These are phyloP conservation scores for Penicillium lagena DNA, from an alignment of 495 filamentous ascomycete genomes.

Conservation along the genomic window DNA sequence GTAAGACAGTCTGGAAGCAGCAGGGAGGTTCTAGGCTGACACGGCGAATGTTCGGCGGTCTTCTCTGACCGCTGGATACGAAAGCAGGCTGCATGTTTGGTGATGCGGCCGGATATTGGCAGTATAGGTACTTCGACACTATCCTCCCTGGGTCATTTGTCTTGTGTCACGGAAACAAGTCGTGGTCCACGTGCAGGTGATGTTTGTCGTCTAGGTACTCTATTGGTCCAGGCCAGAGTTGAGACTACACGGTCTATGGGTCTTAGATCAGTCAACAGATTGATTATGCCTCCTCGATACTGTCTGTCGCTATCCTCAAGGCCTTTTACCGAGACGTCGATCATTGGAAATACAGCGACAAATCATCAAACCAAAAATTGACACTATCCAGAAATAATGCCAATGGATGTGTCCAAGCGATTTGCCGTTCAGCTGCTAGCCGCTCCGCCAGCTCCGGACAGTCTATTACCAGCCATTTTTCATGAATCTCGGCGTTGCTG, in stretches of 20 bases:
- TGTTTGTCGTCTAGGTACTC: background rate
- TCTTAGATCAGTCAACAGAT: too few species aligned
- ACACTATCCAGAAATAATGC: too few species aligned
- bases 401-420: too few species aligned
- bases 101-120: conserved; percentile 15
- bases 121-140: background rate
- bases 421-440: too few species aligned
- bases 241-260: too few species aligned
- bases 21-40: conserved; percentile 6
- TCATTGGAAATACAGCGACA: background rate
- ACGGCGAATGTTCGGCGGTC: conserved; percentile 13
- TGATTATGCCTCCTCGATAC: too few species aligned
- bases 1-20: conserved; percentile 4
- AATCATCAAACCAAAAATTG: background rate
- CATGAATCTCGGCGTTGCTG: conserved; percentile 11
- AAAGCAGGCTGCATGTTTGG: conserved; percentile 4
- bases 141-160: background rate
- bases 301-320: too few species aligned
- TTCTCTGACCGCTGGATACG: conserved; percentile 4
- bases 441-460: too few species aligned
- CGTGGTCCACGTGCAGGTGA: conserved; percentile 15
- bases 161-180: conserved; percentile 7
- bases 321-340: too few species aligned
- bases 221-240: too few species aligned
- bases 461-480: background rate